These are phyloP conservation scores for Ophiostoma ips DNA, from an alignment of 2,329 filamentous ascomycete genomes.

Conservation along the genomic window DNA sequence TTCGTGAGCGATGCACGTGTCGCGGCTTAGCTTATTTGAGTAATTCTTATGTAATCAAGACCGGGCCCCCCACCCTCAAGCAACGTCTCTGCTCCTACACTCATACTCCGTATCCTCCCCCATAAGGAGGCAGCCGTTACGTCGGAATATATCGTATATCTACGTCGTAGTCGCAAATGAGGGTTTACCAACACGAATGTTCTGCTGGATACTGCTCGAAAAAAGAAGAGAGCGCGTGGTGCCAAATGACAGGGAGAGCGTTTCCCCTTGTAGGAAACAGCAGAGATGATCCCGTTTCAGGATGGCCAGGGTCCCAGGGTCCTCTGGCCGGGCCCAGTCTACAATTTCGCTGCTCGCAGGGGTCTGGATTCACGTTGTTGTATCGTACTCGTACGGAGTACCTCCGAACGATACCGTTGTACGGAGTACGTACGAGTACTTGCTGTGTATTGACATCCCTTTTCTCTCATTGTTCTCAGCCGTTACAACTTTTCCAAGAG, in stretches of 20 bases:
- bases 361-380: not conserved
- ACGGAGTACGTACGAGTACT: not conserved
- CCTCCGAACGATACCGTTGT: no score
- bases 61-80: no score
- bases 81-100: no score
- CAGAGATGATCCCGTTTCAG: constrained; percentile 5
- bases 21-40: no score
- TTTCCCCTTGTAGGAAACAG: not conserved
- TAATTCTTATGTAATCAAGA: not conserved
- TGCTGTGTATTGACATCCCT: not conserved
- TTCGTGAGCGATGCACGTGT: no score
- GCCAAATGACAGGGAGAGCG: not conserved
- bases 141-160: no score
- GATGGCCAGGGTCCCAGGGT: not conserved
- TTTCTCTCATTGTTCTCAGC: not conserved
- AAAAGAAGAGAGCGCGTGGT: not conserved
- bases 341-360: not conserved
- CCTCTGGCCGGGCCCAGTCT: not conserved
- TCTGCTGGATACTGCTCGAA: no score
- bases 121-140: no score
- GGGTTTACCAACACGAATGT: no score
- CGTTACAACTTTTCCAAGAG: not conserved
- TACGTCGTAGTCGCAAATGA: no score
- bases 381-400: no score
- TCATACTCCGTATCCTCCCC: no score